phyloP scores from a whole-genome alignment of 2,329 filamentous ascomycete species.

The Neopestalotiopsis sp. region DNA sequence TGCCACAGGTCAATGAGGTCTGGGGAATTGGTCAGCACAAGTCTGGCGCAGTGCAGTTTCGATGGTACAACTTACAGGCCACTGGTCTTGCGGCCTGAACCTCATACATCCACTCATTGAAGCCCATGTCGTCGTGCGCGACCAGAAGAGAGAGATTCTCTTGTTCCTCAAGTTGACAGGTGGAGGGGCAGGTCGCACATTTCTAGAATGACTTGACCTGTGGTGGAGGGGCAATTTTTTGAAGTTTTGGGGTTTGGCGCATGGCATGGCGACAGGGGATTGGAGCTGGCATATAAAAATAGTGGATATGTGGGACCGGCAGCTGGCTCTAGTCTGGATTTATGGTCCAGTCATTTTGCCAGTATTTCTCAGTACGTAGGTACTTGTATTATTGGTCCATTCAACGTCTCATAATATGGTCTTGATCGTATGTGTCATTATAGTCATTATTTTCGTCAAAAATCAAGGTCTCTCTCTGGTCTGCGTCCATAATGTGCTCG shows the following conservation, averaged over 20 bases:
- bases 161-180: constrained; percentile 7
- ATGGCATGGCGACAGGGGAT: background rate
- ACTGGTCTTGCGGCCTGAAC: constrained; percentile 13
- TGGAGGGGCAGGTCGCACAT: background rate
- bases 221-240: constrained; percentile 16
- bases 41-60: background rate
- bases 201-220: background rate
- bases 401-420: no score
- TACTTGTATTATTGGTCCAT: no score
- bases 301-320: background rate
- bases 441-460: no score
- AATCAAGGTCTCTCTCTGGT: no score
- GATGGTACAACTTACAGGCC: constrained; percentile 1
- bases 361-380: no score
- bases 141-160: background rate
- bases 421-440: no score
- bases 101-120: constrained; percentile 11
- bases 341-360: background rate
- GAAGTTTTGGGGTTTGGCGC: background rate
- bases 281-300: background rate
- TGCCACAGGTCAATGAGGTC: constrained; percentile 50
- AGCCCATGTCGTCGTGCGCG: constrained; percentile 8
- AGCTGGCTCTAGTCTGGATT: background rate
- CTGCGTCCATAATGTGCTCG: no score
- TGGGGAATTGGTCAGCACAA: constrained; percentile 22